phyloP scores from a whole-genome alignment of 1,284 basidiomycete genomes.

The Phellopilus nigrolimitatus region DNA sequence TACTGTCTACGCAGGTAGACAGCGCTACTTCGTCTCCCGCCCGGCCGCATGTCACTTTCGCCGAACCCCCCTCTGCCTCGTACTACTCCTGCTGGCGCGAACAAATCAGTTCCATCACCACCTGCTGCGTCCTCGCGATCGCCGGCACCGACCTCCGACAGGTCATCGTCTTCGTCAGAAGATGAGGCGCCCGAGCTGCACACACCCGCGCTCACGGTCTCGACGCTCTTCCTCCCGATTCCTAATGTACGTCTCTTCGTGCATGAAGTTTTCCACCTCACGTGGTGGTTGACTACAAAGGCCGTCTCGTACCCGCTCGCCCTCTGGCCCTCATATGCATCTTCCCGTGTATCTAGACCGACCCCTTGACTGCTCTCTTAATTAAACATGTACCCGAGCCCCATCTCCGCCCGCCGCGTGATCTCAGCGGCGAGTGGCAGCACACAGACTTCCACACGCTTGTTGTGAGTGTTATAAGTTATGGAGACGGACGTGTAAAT shows the following conservation, averaged over 20 bases:
- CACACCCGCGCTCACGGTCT: slow-evolving; percentile 49
- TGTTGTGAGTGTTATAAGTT: slow-evolving; percentile 51
- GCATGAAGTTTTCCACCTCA: slow-evolving; percentile 36
- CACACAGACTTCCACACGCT: slow-evolving; percentile 66
- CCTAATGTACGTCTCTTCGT: slow-evolving; percentile 64
- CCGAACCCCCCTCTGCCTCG: slow-evolving; percentile 15
- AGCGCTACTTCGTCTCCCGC: neutral
- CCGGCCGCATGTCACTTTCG: neutral
- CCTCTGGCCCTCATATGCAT: slow-evolving; percentile 15
- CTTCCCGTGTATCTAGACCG: slow-evolving; percentile 49
- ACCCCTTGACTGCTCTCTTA: slow-evolving; percentile 71
- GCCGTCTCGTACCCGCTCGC: slow-evolving; percentile 16
- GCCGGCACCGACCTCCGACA: slow-evolving; percentile 31
- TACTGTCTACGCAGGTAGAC: slow-evolving; percentile 5
- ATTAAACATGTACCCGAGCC: slow-evolving; percentile 75
- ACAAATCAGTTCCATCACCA: slow-evolving; percentile 2
- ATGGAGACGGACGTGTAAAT: slow-evolving; percentile 21
- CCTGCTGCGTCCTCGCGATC: slow-evolving; percentile 27
- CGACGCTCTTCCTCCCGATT: slow-evolving; percentile 77
- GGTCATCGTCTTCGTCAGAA: slow-evolving; percentile 25
- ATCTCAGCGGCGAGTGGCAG: slow-evolving; percentile 68
- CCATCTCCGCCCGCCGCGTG: slow-evolving; percentile 66
- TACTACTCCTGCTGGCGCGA: slow-evolving; percentile 39
- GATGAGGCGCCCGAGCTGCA: slow-evolving; percentile 54
- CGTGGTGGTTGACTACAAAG: slow-evolving; percentile 53